Conservation (phyloP, 495 filamentous ascomycete genomes). For the Mytilinidion resinicola region DNA sequence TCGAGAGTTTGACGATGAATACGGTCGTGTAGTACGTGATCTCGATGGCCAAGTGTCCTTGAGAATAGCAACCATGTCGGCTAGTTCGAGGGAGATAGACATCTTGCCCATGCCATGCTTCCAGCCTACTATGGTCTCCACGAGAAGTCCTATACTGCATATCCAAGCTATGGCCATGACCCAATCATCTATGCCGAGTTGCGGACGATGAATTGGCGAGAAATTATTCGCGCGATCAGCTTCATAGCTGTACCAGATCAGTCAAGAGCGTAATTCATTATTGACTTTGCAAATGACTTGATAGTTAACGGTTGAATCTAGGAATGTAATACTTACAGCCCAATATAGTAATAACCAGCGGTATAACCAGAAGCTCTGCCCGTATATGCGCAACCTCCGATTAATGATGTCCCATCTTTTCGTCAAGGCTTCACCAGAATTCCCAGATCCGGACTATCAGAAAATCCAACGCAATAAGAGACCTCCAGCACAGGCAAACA, state of each 20-base stretch:
- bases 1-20: conserved; percentile 40
- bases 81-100: neutral
- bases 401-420: neutral
- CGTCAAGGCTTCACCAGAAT: neutral
- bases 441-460: neutral
- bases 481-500: neutral
- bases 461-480: neutral
- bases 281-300: neutral
- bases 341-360: neutral
- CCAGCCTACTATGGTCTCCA: neutral
- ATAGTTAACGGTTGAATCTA: neutral
- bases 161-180: neutral
- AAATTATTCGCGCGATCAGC: neutral
- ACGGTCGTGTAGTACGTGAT: conserved; percentile 37
- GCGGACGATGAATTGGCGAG: neutral
- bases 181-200: neutral
- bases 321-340: neutral
- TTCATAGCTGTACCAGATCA: neutral
- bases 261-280: neutral
- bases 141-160: neutral
- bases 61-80: conserved; percentile 1
- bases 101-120: neutral
- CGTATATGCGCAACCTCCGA: neutral
- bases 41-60: conserved; percentile 37
- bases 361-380: neutral